These are phyloP conservation scores for Malassezia pachydermatis DNA, from an alignment of 1,284 basidiomycete species.

Conservation along the genomic window DNA sequence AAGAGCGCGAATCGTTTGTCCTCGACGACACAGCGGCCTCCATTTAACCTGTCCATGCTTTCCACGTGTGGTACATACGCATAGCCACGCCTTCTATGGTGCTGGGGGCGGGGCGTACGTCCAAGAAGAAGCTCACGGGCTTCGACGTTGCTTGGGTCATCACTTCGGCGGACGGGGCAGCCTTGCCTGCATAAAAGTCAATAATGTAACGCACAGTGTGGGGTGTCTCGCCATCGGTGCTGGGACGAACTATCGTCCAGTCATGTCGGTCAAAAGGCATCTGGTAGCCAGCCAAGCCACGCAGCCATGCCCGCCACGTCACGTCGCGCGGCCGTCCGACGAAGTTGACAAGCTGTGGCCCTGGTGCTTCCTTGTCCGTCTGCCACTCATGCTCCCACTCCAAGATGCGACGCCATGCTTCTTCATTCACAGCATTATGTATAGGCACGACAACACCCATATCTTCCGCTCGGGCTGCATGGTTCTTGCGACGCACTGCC, in stretches of 20 bases:
- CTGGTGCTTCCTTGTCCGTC: conserved; percentile 38
- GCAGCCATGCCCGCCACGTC: conserved; percentile 71
- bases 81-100: conserved; percentile 78
- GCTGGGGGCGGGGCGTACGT: conserved; percentile 84
- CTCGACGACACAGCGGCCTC: neutral
- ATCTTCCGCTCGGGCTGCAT: conserved; percentile 58
- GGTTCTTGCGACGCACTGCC: conserved; percentile 83
- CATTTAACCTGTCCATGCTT: neutral
- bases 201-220: conserved; percentile 79
- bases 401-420: conserved; percentile 80
- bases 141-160: conserved; percentile 17
- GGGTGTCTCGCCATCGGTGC: conserved; percentile 49
- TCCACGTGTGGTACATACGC: conserved; percentile 47
- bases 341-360: conserved; percentile 72
- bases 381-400: conserved; percentile 62
- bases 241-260: conserved; percentile 89
- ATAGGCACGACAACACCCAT: conserved; percentile 96
- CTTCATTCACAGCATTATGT: conserved; percentile 97
- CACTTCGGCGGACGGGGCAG: conserved; percentile 36
- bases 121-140: conserved; percentile 68
- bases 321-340: conserved; percentile 51
- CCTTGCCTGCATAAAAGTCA: conserved; percentile 86
- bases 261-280: conserved; percentile 94
- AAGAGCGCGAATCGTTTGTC: neutral
- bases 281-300: conserved; percentile 80